These are phyloP conservation scores for Kingdonia uniflora DNA, from an alignment of 164 flowering plant species.

Conservation along the genomic window DNA sequence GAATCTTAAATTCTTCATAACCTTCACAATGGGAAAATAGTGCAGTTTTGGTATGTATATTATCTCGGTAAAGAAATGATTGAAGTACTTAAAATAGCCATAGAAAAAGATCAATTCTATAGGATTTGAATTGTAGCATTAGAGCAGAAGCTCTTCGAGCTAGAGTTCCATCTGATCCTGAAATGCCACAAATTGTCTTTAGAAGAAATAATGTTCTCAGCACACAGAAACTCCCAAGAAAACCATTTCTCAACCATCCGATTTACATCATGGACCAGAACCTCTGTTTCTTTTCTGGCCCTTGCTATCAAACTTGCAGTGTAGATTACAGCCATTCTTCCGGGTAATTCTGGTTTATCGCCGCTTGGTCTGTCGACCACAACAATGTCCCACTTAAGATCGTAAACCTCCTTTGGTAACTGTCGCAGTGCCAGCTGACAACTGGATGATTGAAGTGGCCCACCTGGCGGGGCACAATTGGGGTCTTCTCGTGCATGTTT, in stretches of 20 bases:
- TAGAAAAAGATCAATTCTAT: slow-evolving; percentile 7
- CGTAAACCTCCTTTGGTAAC: slow-evolving; percentile 52
- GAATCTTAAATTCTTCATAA: no score
- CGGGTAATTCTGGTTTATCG: slow-evolving; percentile 49
- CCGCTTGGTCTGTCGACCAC: slow-evolving; percentile 83
- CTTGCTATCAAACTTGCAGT: slow-evolving; percentile 61
- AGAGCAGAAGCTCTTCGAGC: slow-evolving; percentile 47
- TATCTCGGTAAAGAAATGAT: no score
- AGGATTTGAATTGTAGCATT: slow-evolving; percentile 12
- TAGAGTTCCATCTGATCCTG: slow-evolving; percentile 27
- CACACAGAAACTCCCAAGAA: slow-evolving; percentile 83
- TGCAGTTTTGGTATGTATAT: no score
- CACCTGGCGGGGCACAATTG: slow-evolving; percentile 31
- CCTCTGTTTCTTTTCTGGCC: slow-evolving; percentile 40
- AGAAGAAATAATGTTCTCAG: slow-evolving; percentile 66
- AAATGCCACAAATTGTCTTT: slow-evolving; percentile 89
- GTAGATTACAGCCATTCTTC: slow-evolving; percentile 81
- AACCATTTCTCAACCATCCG: slow-evolving; percentile 84
- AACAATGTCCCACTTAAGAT: slow-evolving; percentile 62
- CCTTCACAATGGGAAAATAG: no score
- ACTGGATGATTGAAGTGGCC: slow-evolving; percentile 22
- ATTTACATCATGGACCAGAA: slow-evolving; percentile 74
- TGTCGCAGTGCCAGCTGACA: slow-evolving; percentile 49
- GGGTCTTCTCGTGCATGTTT: slow-evolving; percentile 44
- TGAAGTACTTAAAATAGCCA: no score